Conservation (phyloP, 164 flowering plant genomes). For the Aristolochia contorta region DNA sequence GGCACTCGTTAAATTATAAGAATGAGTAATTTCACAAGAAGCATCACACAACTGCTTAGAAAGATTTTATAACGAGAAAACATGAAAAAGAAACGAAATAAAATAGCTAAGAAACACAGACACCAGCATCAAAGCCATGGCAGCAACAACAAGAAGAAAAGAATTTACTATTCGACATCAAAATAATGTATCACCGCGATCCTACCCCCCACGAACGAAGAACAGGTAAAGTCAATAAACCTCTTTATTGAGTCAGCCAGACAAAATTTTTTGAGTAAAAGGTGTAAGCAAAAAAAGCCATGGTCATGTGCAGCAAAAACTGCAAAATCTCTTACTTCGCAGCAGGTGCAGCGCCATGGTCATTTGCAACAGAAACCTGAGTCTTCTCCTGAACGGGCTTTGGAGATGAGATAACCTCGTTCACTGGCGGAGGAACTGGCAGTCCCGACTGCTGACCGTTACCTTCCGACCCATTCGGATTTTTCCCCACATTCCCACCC, state of each 20-base stretch:
- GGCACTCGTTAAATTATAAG: too few species aligned
- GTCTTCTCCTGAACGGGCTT: conserved; percentile 38
- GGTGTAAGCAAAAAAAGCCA: too few species aligned
- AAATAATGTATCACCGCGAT: background rate
- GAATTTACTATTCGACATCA: background rate
- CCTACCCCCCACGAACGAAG: background rate
- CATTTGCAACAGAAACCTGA: conserved; percentile 33
- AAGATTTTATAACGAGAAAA: too few species aligned
- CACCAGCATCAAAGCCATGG: too few species aligned
- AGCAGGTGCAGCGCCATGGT: conserved; percentile 38
- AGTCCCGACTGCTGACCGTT: conserved; percentile 15
- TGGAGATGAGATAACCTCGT: conserved; percentile 23
- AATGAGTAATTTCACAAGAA: too few species aligned
- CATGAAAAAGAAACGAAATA: too few species aligned
- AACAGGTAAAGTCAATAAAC: background rate
- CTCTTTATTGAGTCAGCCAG: background rate
- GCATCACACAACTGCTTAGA: too few species aligned
- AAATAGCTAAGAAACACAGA: too few species aligned
- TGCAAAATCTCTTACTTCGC: conserved; percentile 35
- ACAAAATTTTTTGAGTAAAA: background rate
- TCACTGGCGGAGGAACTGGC: conserved; percentile 7
- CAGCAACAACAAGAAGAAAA: too few species aligned
- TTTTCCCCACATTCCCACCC: conserved; percentile 27
- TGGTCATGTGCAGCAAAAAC: too few species aligned
- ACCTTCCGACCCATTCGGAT: conserved; percentile 19